These are phyloP conservation scores for Raffaelea albimanens DNA, from an alignment of 2,329 filamentous ascomycete species.

Conservation along the genomic window DNA sequence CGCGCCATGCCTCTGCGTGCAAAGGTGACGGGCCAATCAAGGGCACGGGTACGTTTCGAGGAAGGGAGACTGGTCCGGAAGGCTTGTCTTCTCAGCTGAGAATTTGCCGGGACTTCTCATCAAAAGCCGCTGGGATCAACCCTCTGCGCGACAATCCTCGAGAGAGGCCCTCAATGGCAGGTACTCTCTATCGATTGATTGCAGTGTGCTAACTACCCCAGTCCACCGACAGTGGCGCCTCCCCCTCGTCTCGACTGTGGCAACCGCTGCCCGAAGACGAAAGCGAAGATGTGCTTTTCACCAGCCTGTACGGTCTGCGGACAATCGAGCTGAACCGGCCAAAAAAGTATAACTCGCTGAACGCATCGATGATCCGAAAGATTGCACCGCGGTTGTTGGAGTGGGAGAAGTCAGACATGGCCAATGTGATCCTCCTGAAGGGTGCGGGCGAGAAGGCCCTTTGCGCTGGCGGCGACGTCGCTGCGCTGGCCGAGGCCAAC, in stretches of 20 bases:
- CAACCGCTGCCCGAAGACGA: conserved; percentile 60
- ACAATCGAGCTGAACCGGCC: conserved; percentile 92
- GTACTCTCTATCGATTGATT: too few relatives aligned
- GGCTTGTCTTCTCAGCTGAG: background rate
- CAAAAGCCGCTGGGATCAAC: too few relatives aligned
- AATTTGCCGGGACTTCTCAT: too few relatives aligned
- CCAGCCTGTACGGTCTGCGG: conserved; percentile 77
- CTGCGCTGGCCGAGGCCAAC: conserved; percentile 67
- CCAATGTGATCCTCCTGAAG: conserved; percentile 87
- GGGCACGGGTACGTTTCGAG: conserved; percentile 7
- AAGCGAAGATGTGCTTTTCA: conserved; percentile 86
- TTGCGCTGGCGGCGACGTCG: conserved; percentile 89
- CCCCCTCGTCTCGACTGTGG: conserved; percentile 23
- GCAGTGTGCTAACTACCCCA: too few relatives aligned
- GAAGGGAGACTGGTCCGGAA: background rate
- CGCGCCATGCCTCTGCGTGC: conserved; percentile 69
- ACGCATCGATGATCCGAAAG: conserved; percentile 90
- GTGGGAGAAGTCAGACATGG: conserved; percentile 91
- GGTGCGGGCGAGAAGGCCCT: conserved; percentile 78
- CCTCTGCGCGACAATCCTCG: too few relatives aligned
- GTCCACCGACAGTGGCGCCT: conserved; percentile 22
- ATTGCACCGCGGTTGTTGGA: conserved; percentile 82
- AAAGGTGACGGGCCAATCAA: conserved; percentile 47
- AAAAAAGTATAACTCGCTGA: conserved; percentile 82
- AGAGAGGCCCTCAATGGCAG: too few relatives aligned